These are phyloP conservation scores for Chaetomiaceae sp. DNA, from an alignment of 2,329 filamentous ascomycete genomes.

Conservation along the genomic window DNA sequence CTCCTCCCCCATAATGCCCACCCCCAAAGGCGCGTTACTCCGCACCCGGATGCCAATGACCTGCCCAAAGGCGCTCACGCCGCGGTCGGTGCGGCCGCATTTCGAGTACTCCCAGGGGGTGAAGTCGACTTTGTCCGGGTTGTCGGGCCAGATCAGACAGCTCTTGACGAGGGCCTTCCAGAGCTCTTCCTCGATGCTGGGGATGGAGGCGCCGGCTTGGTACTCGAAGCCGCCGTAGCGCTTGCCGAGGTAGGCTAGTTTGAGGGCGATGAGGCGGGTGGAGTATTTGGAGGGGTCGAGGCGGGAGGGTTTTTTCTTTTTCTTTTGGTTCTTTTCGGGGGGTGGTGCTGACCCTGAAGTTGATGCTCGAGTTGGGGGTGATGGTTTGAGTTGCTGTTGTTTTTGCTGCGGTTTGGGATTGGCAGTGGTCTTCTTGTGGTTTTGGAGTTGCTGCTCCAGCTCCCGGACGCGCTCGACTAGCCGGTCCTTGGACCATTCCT, in stretches of 20 bases:
- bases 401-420: not conserved
- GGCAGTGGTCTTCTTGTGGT: not conserved
- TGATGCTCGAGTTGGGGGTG: not conserved
- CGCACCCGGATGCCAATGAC: conserved; percentile 80
- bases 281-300: conserved; percentile 79
- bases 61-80: conserved; percentile 95
- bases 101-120: conserved; percentile 88
- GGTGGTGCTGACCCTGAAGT: not conserved
- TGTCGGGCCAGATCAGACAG: conserved; percentile 71
- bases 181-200: conserved; percentile 87
- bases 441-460: conserved; percentile 61
- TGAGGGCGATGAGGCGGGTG: conserved; percentile 82
- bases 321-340: conserved; percentile 26
- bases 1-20: too few species aligned
- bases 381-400: not conserved
- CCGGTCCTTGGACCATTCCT: conserved; percentile 62
- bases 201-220: conserved; percentile 64
- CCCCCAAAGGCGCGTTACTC: conserved; percentile 63
- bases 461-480: conserved; percentile 64
- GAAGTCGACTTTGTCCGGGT: conserved; percentile 65
- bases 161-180: conserved; percentile 87
- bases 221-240: conserved; percentile 93
- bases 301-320: conserved; percentile 44
- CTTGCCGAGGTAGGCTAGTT: conserved; percentile 89
- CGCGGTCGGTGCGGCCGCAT: conserved; percentile 86